Evolutionary conservation across 2,329 filamentous ascomycete species (phyloP), one percentile per base, ranked within the genome.

Genomic region (Phialocephala subalpina): DNA sequence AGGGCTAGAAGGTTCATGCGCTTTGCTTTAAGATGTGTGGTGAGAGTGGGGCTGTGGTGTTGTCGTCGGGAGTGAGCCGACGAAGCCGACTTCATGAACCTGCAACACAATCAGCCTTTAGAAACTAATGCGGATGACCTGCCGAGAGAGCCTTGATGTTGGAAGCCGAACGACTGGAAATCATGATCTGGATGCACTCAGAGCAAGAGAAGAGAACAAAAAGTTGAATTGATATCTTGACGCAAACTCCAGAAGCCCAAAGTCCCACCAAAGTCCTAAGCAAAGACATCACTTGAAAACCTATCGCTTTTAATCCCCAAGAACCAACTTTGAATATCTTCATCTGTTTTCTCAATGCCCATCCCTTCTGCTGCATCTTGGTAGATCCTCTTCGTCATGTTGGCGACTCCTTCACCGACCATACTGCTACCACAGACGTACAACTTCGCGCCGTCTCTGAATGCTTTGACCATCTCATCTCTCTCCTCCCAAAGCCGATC

Each of bases 231-330:
- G 29, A 33, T 33, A 33, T 33, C 29, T 4, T 33, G 4, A 33
- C 29, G 4, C 29, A 33, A 33, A 33, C 29, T 33, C 9, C 29
- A 33, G 4, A 33, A 33, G 9, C 29, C 29, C 29, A 42, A 42
- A 16, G 38, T 42, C 38, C 3, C 38, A 42, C 18, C 18, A 20
- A 20, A 16, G 18, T 9, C 18, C 27, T 53, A 53, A 29, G 49
- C 49, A 29, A 82, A 82, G 22, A 83, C 80, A 77, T 83, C 82
- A 25, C 77, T 80, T 36, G 80, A 80, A 77, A 79, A 82, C 65
- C 82, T 74, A 71, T 82, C 81, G 57, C 80, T 81, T 67, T 79
- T 79, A 67, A 83, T 71, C 1, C 73, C 74, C 65, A 80, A 76
- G 66, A 82, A 83, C 81, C 82, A 84, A 58, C 76, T 70, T 67